Percentiles rank a stretch among this genome's conserved stretches.
phyloP scores from a whole-genome alignment of 371 early-diverging fungal species.

The Basidiobolus meristosporus region DNA sequence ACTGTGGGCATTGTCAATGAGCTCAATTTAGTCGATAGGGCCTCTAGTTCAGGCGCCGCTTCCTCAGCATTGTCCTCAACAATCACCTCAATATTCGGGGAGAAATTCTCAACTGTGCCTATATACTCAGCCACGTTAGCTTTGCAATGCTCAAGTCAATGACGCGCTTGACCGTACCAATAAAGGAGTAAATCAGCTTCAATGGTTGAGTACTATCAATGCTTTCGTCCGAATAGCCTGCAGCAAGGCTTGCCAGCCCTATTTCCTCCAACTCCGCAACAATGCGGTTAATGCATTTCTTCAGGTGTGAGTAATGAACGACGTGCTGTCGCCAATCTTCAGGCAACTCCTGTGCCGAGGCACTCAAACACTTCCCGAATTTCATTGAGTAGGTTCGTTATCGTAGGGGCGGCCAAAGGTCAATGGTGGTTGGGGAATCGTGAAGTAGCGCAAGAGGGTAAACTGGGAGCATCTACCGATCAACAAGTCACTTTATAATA shows the following conservation, averaged over 20 bases:
- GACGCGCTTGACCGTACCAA: no score
- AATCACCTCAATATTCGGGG: not conserved
- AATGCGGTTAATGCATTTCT: constrained; percentile 36
- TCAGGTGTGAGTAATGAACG: constrained; percentile 41
- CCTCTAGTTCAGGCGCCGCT: not conserved
- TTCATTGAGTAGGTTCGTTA: no score
- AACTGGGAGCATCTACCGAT: no score
- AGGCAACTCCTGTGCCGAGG: constrained; percentile 39
- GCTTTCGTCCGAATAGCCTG: constrained; percentile 5
- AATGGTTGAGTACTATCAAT: not conserved
- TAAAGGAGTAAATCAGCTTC: not conserved
- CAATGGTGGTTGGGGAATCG: no score
- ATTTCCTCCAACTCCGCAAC: constrained; percentile 43
- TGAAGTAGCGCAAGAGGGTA: no score
- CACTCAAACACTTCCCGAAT: constrained; percentile 49
- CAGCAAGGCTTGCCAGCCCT: constrained; percentile 17
- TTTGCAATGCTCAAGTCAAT: no score
- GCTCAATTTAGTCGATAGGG: not conserved
- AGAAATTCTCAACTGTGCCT: not conserved
- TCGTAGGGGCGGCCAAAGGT: no score
- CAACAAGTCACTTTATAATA: no score
- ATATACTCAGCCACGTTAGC: not conserved
- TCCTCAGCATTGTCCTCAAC: not conserved
- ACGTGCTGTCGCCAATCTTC: constrained; percentile 43
- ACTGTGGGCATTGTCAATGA: not conserved